These are phyloP conservation scores for Taphrina betulina DNA, from an alignment of 1,139 yeast species.

Conservation along the genomic window DNA sequence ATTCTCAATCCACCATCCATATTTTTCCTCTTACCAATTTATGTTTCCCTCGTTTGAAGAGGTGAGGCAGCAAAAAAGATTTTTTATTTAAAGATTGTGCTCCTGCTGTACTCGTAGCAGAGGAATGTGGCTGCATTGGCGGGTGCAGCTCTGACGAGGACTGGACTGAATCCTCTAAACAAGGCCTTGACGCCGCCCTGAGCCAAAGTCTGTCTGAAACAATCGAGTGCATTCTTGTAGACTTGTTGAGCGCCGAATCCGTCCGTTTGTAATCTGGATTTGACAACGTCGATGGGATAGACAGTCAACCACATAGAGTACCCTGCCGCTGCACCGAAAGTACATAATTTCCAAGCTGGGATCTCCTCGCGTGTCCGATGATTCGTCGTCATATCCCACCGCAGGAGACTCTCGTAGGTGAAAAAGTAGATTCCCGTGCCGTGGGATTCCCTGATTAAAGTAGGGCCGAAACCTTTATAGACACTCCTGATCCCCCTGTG, in stretches of 20 bases:
- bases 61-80: no score
- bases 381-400: slow-evolving; percentile 46
- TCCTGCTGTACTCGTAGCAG: slow-evolving; percentile 65
- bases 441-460: slow-evolving; percentile 78
- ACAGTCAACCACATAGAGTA: slow-evolving; percentile 70
- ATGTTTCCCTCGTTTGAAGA: no score
- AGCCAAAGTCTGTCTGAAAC: slow-evolving; percentile 51
- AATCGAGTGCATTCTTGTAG: slow-evolving; percentile 53
- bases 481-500: slow-evolving; percentile 63
- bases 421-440: slow-evolving; percentile 81
- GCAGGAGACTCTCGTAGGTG: slow-evolving; percentile 64
- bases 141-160: slow-evolving; percentile 82
- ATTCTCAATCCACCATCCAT: no score
- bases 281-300: slow-evolving; percentile 66
- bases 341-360: slow-evolving; percentile 60
- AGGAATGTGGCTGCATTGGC: slow-evolving; percentile 96
- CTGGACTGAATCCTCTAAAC: slow-evolving; percentile 72
- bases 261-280: slow-evolving; percentile 69
- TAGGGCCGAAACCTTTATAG: slow-evolving; percentile 84
- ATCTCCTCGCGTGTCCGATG: slow-evolving; percentile 53
- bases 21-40: no score
- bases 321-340: slow-evolving; percentile 69
- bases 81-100: slow-evolving; percentile 17
- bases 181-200: slow-evolving; percentile 58
- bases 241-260: slow-evolving; percentile 52